Evolutionary conservation across 768 basidiomycete species (phyloP), one percentile per base, ranked within the genome.

Genomic region (Amanita brunnescens): DNA sequence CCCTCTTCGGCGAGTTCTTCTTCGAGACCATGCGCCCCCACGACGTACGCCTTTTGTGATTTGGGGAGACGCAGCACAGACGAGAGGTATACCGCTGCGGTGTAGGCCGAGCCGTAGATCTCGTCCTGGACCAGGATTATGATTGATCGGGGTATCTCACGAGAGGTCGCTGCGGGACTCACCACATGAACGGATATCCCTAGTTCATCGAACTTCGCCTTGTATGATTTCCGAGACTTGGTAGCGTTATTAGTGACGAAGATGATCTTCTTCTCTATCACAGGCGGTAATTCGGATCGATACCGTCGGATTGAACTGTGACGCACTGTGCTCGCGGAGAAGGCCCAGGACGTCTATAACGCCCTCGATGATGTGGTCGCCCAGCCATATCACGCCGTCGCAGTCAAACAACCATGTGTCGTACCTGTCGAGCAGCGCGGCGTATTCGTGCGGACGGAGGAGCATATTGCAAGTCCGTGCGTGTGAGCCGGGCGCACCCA

Each of bases 191-290:
- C 91, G 63, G 91, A 75, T 32, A 97, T 76, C 35, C 89, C 92
- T 47, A 98, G 78, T 60, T 82, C 75, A 67, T 97, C 91, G 63
- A 99, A 96, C 67, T 94, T 95, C 40, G 69, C 70, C 73, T 91
- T 93, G 79, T 94, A 94, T 64, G 70, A 83, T 63, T 70, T 80
- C 55, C 96, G 74, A 5, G 92, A 95, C 70, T 97, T 95, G 50
- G 85, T 90, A 41, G 95, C 94, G 64, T 98, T 99, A 70, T 99
- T 99, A 14, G 94, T 97, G 46, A 96, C 93, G 62, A 98, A 98
- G 8, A 97, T 68, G 29, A 96, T 70, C 54, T 80, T 76, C 75
- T 91, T 97, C 62, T 76, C 91, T 91, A 29, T 29, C 26, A 29
- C 26, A 29, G 7, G 7, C 26, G 26, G 26, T 4, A 32, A 16